These are phyloP conservation scores for Sclerospora graminicola DNA, from an alignment of 352 stramenopile genomes.

Conservation along the genomic window DNA sequence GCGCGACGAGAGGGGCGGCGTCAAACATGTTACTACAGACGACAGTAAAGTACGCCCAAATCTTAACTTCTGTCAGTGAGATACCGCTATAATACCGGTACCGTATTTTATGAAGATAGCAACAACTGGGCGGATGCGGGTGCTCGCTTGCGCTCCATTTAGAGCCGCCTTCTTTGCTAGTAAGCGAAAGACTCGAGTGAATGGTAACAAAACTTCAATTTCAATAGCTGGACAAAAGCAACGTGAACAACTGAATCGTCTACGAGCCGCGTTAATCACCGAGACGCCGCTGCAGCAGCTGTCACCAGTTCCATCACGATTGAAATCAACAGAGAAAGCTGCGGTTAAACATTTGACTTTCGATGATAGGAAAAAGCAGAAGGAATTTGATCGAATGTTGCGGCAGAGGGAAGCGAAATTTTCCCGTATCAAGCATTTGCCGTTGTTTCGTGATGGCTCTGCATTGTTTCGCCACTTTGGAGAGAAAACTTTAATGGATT, in stretches of 20 bases:
- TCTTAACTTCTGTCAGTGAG: too few species aligned
- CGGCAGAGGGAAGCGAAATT: constrained; percentile 39
- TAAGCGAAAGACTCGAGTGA: constrained; percentile 22
- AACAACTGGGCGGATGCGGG: too few species aligned
- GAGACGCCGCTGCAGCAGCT: constrained; percentile 6
- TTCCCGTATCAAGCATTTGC: constrained; percentile 47
- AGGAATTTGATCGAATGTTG: constrained; percentile 46
- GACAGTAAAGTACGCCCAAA: neutral
- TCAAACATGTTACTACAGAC: constrained; percentile 5
- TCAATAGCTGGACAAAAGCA: constrained; percentile 33
- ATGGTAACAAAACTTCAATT: constrained; percentile 1
- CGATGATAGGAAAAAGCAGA: constrained; percentile 6
- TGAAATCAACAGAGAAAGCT: neutral
- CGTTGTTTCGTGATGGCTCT: constrained; percentile 57
- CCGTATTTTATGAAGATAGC: too few species aligned
- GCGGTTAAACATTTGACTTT: neutral
- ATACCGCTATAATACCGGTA: too few species aligned
- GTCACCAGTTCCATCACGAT: neutral
- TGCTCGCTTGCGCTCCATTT: neutral
- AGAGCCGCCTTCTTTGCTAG: constrained; percentile 21
- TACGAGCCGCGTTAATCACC: constrained; percentile 22
- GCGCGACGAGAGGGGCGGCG: neutral
- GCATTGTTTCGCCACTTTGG: constrained; percentile 38
- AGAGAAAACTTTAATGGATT: constrained; percentile 35
- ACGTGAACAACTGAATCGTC: constrained; percentile 30